Evolutionary conservation across 2,329 filamentous ascomycete species (phyloP), one percentile per base, ranked within the genome.

Genomic region (Fusarium buxicola): DNA sequence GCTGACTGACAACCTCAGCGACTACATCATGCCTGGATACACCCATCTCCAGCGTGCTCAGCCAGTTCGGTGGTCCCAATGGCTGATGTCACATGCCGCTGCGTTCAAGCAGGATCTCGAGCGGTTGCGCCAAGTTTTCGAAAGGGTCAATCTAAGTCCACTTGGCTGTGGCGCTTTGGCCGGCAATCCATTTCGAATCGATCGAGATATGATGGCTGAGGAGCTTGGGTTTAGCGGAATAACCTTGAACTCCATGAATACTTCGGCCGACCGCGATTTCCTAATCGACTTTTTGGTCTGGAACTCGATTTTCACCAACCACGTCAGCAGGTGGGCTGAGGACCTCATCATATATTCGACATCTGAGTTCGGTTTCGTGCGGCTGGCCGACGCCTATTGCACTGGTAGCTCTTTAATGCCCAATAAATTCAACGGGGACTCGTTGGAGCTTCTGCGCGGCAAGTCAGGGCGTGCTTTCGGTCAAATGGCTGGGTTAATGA

Each of bases 181-280:
- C 5, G 72, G 72, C 28, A 74, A 73, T 43, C 27, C 27, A 3
- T 75, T 75, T 31, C 27, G 65, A 8, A 75, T 75, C 25, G 73
- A 75, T 57, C 73, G 73, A 41, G 34, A 75, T 16, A n/a, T 39
- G 4, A 73, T 74, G 21, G 73, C 73, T 28, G 80, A 84, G 72
- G 90, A 93, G 76, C 82, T 93, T 6, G 90, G 89, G 12, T 93
- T 93, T 65, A 84, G 87, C 3, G 87, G 86, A 1, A 77, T 92
- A 4, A 80, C 89, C 48, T 84, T 84, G 76, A 92, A 92, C 80
- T 89, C 86, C 4, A 86, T 93, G 82, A 84, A 86, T 38, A 86
- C 86, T 30, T 88, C 90, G 8, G 88, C 81, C 9, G 89, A 92
- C 72, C 84, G 90, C 11, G 90, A 92, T 70, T 92, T 92, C 64